phyloP scores from a whole-genome alignment of 2,329 filamentous ascomycete species.

The Helotiales sp. region DNA sequence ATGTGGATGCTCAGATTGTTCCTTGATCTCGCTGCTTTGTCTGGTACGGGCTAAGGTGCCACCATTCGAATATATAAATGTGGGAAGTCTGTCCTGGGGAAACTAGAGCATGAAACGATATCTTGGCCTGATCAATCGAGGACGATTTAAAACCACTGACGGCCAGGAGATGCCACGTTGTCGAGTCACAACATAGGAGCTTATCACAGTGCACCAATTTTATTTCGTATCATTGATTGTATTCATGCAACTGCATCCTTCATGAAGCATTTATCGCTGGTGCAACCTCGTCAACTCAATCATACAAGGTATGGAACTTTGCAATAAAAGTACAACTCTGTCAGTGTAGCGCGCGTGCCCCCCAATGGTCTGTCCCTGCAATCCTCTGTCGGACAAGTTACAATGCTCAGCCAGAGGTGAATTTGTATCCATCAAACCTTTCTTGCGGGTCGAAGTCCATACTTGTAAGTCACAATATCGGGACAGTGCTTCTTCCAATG shows the following conservation, averaged over 20 bases:
- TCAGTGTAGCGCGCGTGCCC: slow-evolving; percentile 4
- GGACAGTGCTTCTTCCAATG: neutral
- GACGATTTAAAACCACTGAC: too few species aligned
- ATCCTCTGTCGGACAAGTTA: too few species aligned
- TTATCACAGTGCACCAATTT: neutral
- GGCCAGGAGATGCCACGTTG: too few species aligned
- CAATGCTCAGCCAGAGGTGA: too few species aligned
- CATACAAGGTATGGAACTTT: neutral
- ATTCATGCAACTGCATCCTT: neutral
- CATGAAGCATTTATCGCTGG: neutral
- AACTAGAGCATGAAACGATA: too few species aligned
- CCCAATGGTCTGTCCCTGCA: too few species aligned
- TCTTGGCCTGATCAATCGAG: too few species aligned
- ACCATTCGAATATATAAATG: too few species aligned
- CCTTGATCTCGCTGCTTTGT: too few species aligned
- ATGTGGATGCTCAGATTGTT: too few species aligned
- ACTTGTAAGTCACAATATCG: neutral
- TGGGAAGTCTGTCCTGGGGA: too few species aligned
- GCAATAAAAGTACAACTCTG: neutral
- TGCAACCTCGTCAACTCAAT: neutral
- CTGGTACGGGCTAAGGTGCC: too few species aligned
- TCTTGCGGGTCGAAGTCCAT: neutral
- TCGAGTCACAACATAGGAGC: neutral
- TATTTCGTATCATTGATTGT: neutral
- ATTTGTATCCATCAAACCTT: neutral